Base-by-base conservation (phyloP, 306 rosid species). In the Citrullus colocynthis region DNA sequence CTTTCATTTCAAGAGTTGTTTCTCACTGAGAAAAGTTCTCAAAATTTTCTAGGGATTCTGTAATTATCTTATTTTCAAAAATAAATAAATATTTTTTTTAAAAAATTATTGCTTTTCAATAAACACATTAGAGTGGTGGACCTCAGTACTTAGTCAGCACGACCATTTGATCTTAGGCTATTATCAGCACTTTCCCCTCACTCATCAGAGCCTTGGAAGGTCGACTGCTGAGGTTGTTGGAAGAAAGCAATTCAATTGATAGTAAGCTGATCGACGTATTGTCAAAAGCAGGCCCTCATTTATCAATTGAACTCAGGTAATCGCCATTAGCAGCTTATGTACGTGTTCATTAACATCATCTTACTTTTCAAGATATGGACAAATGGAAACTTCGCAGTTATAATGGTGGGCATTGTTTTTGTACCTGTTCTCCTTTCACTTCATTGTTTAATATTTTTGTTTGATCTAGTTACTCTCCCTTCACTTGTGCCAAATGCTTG, bases 191-290 rank as follows among this genome's bases (percentile, higher is more conserved):
- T 79, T 92, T 80, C 88, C 98, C 99, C 70, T 73, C 85, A 67
- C 89, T 90, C 84, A 76, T 92, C 83, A 89, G 87, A 85, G 97
- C 93, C 80, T 87, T 74, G 59, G 97, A 87, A 85, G 55, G 32
- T 61, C 87, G 88, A 84, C 87, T 95, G 58, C 90, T 80, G 75
- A 87, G 60, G 81, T 82, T 92, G 83, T 73, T 95, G 87, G 86
- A 88, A 24, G 86, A 77, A 80, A 83, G 57, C 61, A 80, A 82
- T 78, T 83, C 89, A 44, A 77, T 87, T 56, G 83, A 79, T 83
- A 91, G 86, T 81, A 89, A 78, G 84, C 81, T 95, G 91, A 85
- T 95, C 81, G 93, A 89, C 75, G 89, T 90, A 64, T 66, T 94
- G 39, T 88, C 92, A 72, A 87, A 61, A 78, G 93, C 93, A 58